Evolutionary conservation across 148 eudicot genomes (phyloP).

Genomic region (Camellia sinensis): DNA sequence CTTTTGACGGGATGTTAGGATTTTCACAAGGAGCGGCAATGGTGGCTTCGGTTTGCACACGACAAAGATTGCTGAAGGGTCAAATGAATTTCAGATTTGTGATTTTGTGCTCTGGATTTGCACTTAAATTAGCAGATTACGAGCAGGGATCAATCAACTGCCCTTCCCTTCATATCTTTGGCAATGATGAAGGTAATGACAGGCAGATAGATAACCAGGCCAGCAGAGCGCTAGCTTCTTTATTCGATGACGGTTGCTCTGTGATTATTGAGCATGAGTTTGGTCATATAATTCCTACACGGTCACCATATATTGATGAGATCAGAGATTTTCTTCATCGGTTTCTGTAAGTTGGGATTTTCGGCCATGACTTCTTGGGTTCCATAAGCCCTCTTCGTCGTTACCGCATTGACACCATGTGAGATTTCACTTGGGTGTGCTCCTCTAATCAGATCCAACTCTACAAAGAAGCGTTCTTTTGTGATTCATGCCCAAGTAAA

Average conservation of each 20-base stretch:
- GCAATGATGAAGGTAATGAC: slow-evolving; percentile 58
- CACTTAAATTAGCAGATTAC: slow-evolving; percentile 40
- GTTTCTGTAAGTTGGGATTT: slow-evolving; percentile 37
- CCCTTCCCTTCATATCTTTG: slow-evolving; percentile 88
- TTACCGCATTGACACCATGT: background rate
- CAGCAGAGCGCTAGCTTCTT: slow-evolving; percentile 68
- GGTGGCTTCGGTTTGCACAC: slow-evolving; percentile 63
- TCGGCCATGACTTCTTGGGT: background rate
- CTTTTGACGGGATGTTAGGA: slow-evolving; percentile 93
- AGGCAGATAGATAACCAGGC: slow-evolving; percentile 63
- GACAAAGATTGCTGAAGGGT: slow-evolving; percentile 36
- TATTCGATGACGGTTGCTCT: slow-evolving; percentile 65
- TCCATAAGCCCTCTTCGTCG: background rate
- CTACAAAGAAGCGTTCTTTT: background rate
- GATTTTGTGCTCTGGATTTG: slow-evolving; percentile 85
- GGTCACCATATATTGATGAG: slow-evolving; percentile 71
- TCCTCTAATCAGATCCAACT: slow-evolving; percentile 5
- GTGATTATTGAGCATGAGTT: slow-evolving; percentile 67
- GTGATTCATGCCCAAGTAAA: background rate
- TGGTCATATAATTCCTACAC: slow-evolving; percentile 89
- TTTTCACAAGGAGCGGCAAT: slow-evolving; percentile 99
- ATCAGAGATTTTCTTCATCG: slow-evolving; percentile 70
- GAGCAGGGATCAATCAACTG: slow-evolving; percentile 47
- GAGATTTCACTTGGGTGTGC: background rate
- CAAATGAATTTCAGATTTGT: slow-evolving; percentile 66